phyloP scores from a whole-genome alignment of 257 asterid species.

The Leptodermis oblonga region DNA sequence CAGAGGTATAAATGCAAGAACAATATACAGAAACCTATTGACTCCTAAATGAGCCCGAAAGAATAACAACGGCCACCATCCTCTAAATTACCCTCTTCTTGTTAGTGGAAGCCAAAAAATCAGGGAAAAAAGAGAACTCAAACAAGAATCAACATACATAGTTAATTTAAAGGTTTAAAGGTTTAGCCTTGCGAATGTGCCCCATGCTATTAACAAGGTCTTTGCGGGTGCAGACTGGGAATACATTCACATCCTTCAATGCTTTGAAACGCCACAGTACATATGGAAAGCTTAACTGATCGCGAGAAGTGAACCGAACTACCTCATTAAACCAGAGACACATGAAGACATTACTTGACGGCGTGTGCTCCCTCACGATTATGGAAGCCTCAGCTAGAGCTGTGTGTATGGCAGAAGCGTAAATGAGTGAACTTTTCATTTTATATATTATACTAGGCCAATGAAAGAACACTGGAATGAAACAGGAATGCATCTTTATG shows the following conservation, averaged over 20 bases:
- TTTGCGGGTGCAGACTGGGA: slow-evolving; percentile 94
- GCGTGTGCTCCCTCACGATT: slow-evolving; percentile 91
- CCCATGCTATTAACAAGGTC: slow-evolving; percentile 99
- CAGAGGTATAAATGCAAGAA: no score
- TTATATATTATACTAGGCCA: not conserved
- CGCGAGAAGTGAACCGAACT: slow-evolving; percentile 96
- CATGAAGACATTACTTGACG: slow-evolving; percentile 58
- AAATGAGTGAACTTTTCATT: not conserved
- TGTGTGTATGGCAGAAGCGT: slow-evolving; percentile 27
- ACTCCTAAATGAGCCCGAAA: not conserved
- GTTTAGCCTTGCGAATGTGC: slow-evolving; percentile 92
- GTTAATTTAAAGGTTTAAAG: slow-evolving; percentile 58
- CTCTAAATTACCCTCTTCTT: not conserved
- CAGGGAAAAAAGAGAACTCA: not conserved
- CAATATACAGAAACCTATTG: no score
- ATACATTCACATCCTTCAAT: slow-evolving; percentile 54
- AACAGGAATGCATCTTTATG: not conserved
- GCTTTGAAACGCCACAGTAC: slow-evolving; percentile 85
- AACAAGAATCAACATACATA: not conserved
- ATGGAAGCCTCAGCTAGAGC: slow-evolving; percentile 98
- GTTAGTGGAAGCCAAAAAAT: slow-evolving; percentile 7
- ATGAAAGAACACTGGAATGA: not conserved
- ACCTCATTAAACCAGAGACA: slow-evolving; percentile 98
- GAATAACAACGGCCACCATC: slow-evolving; percentile 6
- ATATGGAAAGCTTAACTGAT: slow-evolving; percentile 92